Conservation (phyloP, 345 rosid genomes). For the Salix purpurea region DNA sequence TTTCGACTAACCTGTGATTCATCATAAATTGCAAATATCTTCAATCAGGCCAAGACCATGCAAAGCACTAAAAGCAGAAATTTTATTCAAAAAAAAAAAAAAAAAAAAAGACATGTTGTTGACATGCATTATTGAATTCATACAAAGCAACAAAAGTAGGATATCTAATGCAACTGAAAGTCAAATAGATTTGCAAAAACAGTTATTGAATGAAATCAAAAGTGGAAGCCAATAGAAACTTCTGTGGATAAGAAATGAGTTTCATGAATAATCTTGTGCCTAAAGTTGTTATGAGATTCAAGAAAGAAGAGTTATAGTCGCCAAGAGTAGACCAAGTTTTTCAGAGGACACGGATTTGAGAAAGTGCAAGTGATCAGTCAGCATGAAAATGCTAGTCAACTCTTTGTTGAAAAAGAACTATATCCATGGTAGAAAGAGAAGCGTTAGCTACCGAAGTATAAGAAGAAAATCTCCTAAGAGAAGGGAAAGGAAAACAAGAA, state of each 20-base stretch:
- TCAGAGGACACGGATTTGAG: background rate
- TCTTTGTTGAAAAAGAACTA: background rate
- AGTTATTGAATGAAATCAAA: background rate
- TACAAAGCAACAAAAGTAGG: background rate
- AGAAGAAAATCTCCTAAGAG: background rate
- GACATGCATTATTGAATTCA: background rate
- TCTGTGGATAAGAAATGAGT: background rate
- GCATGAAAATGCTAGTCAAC: background rate
- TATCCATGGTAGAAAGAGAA: background rate
- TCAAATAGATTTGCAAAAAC: background rate
- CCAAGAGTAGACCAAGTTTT: background rate
- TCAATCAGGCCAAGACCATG: conserved; percentile 17
- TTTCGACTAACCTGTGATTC: conserved; percentile 93
- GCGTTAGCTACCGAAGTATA: background rate
- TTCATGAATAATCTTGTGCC: background rate
- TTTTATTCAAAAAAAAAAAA: conserved; percentile 6
- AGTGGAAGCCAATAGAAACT: background rate
- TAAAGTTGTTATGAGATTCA: background rate
- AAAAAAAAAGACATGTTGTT: background rate
- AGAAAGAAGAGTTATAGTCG: background rate
- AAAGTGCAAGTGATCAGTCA: conserved; percentile 1
- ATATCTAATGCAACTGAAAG: background rate
- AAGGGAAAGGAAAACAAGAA: background rate
- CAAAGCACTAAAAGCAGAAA: conserved; percentile 12
- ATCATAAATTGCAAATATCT: conserved; percentile 29